Evolutionary conservation across 768 basidiomycete species (phyloP), one percentile per base, ranked within the genome.

Genomic region (Strobilomyces dryophilus): DNA sequence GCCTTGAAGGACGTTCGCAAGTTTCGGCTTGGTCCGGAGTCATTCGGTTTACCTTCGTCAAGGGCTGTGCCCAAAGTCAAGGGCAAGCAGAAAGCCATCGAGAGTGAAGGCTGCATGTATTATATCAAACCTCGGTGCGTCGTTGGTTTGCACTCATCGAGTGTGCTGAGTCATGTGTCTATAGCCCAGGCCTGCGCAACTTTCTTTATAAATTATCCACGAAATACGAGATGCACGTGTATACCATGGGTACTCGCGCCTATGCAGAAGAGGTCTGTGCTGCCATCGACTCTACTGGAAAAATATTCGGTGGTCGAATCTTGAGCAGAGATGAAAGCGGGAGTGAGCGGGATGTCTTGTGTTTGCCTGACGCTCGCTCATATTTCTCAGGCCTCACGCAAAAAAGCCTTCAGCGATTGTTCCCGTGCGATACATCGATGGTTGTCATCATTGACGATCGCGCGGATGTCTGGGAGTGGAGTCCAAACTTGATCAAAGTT

Each of bases 401-500:
- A 68, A 99, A 99, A 72, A 92, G 85, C 65, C 71, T 99, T 21
- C 85, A 92, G 66, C 79, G 97, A 27, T 72, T 99, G 45, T 99
- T 99, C 66, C 97, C 97, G 7, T 93, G 91, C 52, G 95, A 98
- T 71, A 93, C 91, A 36, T 93, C 92, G 24, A 99, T 97, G 95
- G 95, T 98, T 1, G 95, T 98, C 60, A 90, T 99, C 61, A 98
- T 99, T 53, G 97, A 99, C 70, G 97, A 99, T 72, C 85, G 97
- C 24, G 89, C 92, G 4, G 97, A 99, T 66, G 95, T 99, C 31
- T 99, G 97, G 97, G 91, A 93, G 64, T 93, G 93, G 83, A 90
- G 90, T 63, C 93, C 95, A 2, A 98, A 99, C 71, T 78, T 99
- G 36, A 80, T 98, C 66, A 95, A 98, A 76, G 95, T 98, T 53